Evolutionary conservation across 1,139 yeast species (phyloP), one percentile per base, ranked within the genome.

Genomic region (Pichia sorboxylosa): DNA sequence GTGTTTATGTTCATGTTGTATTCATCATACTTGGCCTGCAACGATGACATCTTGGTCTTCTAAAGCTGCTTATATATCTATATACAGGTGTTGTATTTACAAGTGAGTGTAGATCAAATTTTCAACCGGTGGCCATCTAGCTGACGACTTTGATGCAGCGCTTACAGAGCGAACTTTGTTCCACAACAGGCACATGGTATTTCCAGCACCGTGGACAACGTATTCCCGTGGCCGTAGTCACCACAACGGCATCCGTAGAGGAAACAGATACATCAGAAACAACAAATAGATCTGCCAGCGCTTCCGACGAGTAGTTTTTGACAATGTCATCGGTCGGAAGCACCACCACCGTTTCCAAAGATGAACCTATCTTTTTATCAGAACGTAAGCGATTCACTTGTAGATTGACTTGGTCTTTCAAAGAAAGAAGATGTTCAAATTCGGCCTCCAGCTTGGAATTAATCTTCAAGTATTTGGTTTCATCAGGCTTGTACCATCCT

Each of bases 191-290:
- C n/a, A 93, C 63, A 13, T 70, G 69, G 48, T 59, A 75, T 48
- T 83, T 83, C 98, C 98, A 90, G 55, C 98, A 90, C 49, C 98
- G 67, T 2, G 94, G 94, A 52, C 98, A 90, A 48, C 84, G 84
- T 13, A 7, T 7, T 33, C 58, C 57, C 5, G 58, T 50, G 0
- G 55, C 42, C 0, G 84, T 68, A 4, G 63, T 64, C 8, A 58
- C 52, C 6, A 73, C 64, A 10, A 59, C 46, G 5, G 71, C 54
- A 1, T 44, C 41, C 13, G 35, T 28, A 11, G 27, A 9, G 9
- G 27, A 16, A 8, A 32, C 7, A 9, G 22, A 11, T 5, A 29
- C 27, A 7, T 18, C 18, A 6, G 29, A 26, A 5, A 30, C 33
- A 26, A 30, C 33, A 17, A 30, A 26, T 6, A 26, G 13, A 17